Conservation (phyloP, 2,329 filamentous ascomycete species). For the Diplodia mutila region DNA sequence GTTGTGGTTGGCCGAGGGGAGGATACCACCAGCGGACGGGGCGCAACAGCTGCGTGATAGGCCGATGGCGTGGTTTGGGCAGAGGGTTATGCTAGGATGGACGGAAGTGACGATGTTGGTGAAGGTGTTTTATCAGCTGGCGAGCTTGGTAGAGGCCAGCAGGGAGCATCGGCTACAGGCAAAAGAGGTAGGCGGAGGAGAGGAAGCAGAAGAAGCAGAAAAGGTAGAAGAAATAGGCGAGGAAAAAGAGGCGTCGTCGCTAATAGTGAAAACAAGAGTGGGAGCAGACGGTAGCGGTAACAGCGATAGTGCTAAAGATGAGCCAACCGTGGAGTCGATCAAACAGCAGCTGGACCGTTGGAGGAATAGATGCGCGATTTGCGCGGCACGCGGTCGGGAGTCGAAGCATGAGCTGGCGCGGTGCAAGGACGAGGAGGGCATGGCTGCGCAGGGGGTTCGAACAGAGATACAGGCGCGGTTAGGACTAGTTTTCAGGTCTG, state of each 20-base stretch:
- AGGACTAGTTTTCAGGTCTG: not conserved
- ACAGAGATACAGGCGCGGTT: not conserved
- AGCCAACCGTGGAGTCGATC: not conserved
- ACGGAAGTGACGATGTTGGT: not conserved
- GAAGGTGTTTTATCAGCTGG: not conserved
- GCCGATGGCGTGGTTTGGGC: not conserved
- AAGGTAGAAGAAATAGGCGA: no score
- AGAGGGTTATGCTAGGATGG: not conserved
- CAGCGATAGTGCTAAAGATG: not conserved
- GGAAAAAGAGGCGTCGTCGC: no score
- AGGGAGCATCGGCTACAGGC: no score
- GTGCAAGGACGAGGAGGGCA: not conserved
- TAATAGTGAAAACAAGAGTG: no score
- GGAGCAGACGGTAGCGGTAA: not conserved
- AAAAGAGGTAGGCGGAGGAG: no score
- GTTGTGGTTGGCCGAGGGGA: not conserved
- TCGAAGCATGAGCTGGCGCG: not conserved
- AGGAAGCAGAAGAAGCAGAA: no score
- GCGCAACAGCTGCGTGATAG: no score
- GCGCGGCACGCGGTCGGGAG: not conserved
- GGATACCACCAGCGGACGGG: no score
- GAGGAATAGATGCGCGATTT: not conserved
- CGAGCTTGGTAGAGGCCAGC: not conserved
- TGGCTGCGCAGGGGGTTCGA: not conserved
- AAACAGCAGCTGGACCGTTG: not conserved